phyloP scores from a whole-genome alignment of 2,329 filamentous ascomycete species.

The Didymella sp. region DNA sequence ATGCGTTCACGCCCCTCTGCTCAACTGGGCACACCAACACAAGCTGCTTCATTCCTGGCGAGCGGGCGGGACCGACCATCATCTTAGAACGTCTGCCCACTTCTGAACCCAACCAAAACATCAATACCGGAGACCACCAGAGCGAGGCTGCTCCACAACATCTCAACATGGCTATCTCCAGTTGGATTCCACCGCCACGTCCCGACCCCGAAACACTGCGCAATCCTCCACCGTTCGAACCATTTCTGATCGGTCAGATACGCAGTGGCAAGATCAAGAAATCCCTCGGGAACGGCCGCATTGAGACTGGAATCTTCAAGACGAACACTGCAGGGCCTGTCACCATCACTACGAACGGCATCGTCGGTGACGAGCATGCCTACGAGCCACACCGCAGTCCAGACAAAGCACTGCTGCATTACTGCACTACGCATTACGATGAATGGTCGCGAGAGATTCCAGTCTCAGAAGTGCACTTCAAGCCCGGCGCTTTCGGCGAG shows the following conservation, averaged over 20 bases:
- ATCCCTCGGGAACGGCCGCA: conserved; percentile 59
- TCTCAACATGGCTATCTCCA: conserved; percentile 24
- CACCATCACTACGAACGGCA: conserved; percentile 57
- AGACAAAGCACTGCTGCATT: conserved; percentile 69
- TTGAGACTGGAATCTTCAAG: conserved; percentile 65
- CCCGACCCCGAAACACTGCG: conserved; percentile 31
- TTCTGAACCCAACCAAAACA: background rate
- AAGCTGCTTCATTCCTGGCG: background rate
- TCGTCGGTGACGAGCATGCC: conserved; percentile 68
- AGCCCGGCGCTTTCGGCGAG: conserved; percentile 68
- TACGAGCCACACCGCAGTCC: conserved; percentile 66
- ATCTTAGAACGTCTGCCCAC: background rate
- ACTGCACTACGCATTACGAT: conserved; percentile 66
- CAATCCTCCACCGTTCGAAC: conserved; percentile 35
- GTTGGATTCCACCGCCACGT: conserved; percentile 32
- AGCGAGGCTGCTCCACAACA: background rate
- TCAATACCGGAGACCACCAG: background rate
- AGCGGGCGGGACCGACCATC: conserved; percentile 10
- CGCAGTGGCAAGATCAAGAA: conserved; percentile 64
- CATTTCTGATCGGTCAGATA: conserved; percentile 63
- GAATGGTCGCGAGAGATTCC: conserved; percentile 63
- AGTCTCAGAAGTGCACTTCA: conserved; percentile 58
- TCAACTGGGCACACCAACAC: background rate
- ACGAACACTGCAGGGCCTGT: conserved; percentile 53
- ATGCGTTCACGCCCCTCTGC: conserved; percentile 11